Base-by-base conservation (phyloP, 2,329 filamentous ascomycete genomes). In the Penicillium sclerotigenum region DNA sequence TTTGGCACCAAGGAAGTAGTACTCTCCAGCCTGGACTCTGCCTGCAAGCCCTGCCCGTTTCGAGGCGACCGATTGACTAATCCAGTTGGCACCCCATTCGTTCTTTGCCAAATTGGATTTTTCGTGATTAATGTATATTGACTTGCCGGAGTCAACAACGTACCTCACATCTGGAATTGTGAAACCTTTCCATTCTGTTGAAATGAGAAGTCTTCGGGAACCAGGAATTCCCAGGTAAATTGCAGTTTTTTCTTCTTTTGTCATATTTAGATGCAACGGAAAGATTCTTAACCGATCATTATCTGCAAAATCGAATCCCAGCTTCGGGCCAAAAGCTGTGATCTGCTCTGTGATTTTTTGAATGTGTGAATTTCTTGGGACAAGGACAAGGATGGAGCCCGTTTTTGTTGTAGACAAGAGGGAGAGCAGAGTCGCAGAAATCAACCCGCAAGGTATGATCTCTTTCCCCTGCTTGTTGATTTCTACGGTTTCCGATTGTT, bases 151-250 rank as follows among this genome's bases (percentile, higher is more conserved):
- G 57, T 83, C 80, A 33, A 83, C 68, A 2, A 83, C 78, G 61
- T 75, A 77, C 52, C 74, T 73, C 20, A 82, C 78, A 57, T 81
- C 80, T 9, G 79, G 74, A n/a, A 82, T 76, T 6, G 80, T 82
- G 38, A 82, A 67, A 4, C 77, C 80, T 0, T 78, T 80, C 61
- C 82, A 80, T 7, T 80, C 79, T 0, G 79, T 82, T 4, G 78
- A 72, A 9, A 82, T 66, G 33, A 82, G 78, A 31, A 82, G 73
- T 58, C 79, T 79, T 41, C 80, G 73, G 45, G 73, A 74, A 16
- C 75, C 77, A 3, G 76, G 72, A 3, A 76, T 60, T 64, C 67
- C 7, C 22, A 40, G 20, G 11, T 40, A 7, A 40, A 22, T 1
- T 40, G 22, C 13, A 3, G 11, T 11, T 9, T 14, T 14, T 22